phyloP scores from a whole-genome alignment of 192 early-diverging fungal genomes.

The Bifiguratus adelaidae region DNA sequence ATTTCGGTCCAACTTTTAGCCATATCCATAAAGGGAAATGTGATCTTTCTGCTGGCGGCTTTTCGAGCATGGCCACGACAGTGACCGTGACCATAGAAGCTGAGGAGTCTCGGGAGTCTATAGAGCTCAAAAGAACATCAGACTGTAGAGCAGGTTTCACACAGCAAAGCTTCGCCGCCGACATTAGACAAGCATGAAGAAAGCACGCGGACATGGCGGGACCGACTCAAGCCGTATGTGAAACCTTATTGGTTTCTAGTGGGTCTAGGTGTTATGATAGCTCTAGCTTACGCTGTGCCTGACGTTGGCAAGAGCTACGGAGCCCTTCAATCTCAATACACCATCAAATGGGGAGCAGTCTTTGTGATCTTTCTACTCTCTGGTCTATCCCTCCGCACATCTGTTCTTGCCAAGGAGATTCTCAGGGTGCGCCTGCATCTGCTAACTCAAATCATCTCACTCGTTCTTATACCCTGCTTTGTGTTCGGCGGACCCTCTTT shows the following conservation, averaged over 20 bases:
- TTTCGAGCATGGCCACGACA: no score
- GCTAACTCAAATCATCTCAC: conserved; percentile 45
- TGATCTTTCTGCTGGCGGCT: no score
- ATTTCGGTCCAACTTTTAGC: conserved; percentile 63
- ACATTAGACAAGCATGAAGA: no score
- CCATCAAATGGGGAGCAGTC: conserved; percentile 53
- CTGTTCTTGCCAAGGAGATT: conserved; percentile 14
- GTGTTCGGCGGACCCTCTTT: conserved; percentile 38
- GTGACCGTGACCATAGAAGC: no score
- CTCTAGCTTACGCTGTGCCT: conserved; percentile 51
- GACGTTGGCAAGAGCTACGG: conserved; percentile 41
- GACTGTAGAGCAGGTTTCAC: no score
- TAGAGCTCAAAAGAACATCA: no score
- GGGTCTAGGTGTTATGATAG: conserved; percentile 53
- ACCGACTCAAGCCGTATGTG: no score
- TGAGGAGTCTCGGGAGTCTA: no score
- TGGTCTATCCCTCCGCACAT: conserved; percentile 19
- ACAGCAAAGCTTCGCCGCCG: no score
- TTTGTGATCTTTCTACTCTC: conserved; percentile 24
- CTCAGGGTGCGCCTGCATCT: conserved; percentile 41
- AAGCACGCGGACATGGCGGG: no score
- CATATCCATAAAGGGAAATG: no score
- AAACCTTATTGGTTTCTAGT: conserved; percentile 59
- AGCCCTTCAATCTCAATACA: conserved; percentile 44
- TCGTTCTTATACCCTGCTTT: conserved; percentile 46